Conservation (phyloP, 306 rosid species). For the Alnus glutinosa region DNA sequence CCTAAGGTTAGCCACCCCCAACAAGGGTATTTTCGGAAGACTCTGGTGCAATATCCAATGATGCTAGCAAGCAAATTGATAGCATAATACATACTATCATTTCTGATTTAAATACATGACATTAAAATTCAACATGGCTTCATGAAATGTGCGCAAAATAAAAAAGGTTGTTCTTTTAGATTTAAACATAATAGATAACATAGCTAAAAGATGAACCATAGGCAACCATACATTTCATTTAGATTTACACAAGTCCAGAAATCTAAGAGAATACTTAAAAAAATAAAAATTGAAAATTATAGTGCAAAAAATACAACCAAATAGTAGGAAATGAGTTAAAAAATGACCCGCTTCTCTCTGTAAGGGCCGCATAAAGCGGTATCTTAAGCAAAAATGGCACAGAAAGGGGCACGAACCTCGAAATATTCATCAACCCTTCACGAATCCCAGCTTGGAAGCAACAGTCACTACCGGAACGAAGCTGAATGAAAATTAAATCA, state of each 20-base stretch:
- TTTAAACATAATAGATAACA: neutral
- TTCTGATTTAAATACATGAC: no score
- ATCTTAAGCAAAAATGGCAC: no score
- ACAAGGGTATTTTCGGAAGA: no score
- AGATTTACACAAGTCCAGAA: neutral
- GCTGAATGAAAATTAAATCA: no score
- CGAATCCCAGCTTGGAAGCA: no score
- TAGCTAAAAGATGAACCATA: neutral
- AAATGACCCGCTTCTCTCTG: no score
- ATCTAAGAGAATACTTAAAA: neutral
- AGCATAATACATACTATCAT: neutral
- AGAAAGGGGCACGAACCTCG: no score
- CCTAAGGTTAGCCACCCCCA: no score
- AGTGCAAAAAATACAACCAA: neutral
- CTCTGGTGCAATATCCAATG: neutral
- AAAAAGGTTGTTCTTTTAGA: neutral
- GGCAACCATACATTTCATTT: neutral
- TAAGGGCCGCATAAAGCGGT: no score
- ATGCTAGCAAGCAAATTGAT: neutral
- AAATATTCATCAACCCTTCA: no score
- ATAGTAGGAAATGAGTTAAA: no score
- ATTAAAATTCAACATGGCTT: neutral
- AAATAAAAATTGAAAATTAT: neutral
- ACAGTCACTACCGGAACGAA: no score
- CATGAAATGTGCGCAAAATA: neutral